Percentiles rank a stretch among this genome's conserved stretches.
Conservation (phyloP, 2,329 filamentous ascomycete genomes). For the Colletotrichum abscissum region DNA sequence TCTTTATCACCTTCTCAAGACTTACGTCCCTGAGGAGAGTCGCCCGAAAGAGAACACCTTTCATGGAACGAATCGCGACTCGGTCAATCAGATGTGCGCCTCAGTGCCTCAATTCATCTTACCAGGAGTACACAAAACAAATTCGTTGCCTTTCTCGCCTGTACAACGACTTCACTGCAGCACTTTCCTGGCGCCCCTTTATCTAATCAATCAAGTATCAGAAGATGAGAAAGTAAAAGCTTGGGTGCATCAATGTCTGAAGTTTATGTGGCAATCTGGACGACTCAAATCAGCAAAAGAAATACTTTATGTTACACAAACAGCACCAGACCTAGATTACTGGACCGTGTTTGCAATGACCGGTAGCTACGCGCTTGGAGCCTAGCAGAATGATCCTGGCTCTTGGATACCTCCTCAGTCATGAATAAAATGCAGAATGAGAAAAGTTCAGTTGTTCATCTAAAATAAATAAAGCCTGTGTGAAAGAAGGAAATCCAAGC, state of each 20-base stretch:
- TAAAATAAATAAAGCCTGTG: no score
- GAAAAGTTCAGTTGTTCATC: no score
- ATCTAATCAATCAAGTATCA: slow-evolving; percentile 34
- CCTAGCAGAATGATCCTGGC: background rate
- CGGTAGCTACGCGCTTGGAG: slow-evolving; percentile 42
- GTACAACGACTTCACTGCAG: slow-evolving; percentile 38
- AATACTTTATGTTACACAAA: slow-evolving; percentile 29
- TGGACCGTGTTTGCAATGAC: slow-evolving; percentile 40
- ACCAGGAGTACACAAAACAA: background rate
- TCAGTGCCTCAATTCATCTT: slow-evolving; percentile 38
- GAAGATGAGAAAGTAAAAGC: background rate
- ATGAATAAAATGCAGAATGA: no score
- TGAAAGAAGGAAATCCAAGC: no score
- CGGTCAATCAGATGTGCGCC: slow-evolving; percentile 30
- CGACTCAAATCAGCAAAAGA: slow-evolving; percentile 32
- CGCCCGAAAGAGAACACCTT: background rate
- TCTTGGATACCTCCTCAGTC: no score
- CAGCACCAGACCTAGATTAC: slow-evolving; percentile 27
- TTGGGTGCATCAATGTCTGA: slow-evolving; percentile 35
- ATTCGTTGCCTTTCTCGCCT: slow-evolving; percentile 32
- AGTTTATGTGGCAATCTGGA: slow-evolving; percentile 36
- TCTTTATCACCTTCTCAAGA: slow-evolving; percentile 28
- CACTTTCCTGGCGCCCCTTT: slow-evolving; percentile 37
- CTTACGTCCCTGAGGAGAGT: background rate
- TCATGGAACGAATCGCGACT: background rate